Base-by-base conservation (phyloP, 192 early-diverging fungal genomes). In the Rhizoclosmatium sp. region DNA sequence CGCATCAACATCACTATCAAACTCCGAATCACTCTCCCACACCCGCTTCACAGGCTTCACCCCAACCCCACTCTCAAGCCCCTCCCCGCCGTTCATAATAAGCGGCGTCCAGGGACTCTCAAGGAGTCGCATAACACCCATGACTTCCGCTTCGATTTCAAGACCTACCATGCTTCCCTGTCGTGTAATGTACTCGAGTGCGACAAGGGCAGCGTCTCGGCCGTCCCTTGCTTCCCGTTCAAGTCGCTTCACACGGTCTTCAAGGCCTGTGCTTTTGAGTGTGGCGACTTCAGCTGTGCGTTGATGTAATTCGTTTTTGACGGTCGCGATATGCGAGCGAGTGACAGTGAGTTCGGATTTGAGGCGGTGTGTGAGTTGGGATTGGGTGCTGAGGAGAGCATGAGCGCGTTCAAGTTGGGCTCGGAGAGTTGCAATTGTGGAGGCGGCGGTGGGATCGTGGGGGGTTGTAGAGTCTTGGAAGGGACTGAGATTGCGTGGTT, bases 11-110 rank as follows among this genome's bases (percentile, higher is more conserved):
- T 89, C 88, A 56, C 85, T 87, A 59, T 89, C 88, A 81, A 82
- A 89, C 39, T 88, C 86, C 16, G 64, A 48, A 71, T 89, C 88
- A 12, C 54, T 76, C 1, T 87, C 84, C 88, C 88, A 89, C 51
- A 62, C 76, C 56, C 84, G 62, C 59, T 69, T 48, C 19, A 69
- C 69, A 48, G 42, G 42, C 42, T 78, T 79, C 16, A 80, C 61
- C 56, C 80, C 83, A 10, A 71, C 82, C 3, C 72, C 61, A n/a
- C 49, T 71, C n/a, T 58, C 42, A 31, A 65, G 59, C 9, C 39
- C 69, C 46, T 21, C n/a, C 14, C 4, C 69, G 16, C 51, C 59
- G 46, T 54, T 75, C 23, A 23, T 59, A 12, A 21, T 21, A 49
- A 83, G 69, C 0, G 76, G 81, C 19, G 83, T 79, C 71, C 75